Evolutionary conservation across 164 flowering plant species (phyloP).

Genomic region (Sedum album): DNA sequence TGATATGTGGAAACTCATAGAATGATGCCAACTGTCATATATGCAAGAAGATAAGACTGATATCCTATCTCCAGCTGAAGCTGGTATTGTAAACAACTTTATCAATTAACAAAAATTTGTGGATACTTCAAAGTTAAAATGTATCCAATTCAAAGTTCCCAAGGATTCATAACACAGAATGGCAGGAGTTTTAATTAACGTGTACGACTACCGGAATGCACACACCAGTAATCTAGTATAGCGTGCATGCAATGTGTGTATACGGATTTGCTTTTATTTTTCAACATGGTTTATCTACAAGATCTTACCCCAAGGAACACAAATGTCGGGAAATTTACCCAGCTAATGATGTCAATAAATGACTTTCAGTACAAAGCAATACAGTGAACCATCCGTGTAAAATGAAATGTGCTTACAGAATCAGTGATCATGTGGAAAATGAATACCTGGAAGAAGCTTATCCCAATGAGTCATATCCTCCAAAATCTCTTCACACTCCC

Average conservation of each 20-base stretch:
- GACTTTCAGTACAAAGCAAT: background rate
- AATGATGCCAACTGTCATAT: too few species aligned
- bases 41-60: too few species aligned
- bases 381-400: background rate
- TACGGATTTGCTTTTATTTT: background rate
- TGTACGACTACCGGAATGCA: background rate
- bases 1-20: too few species aligned
- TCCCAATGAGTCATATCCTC: constrained; percentile 93
- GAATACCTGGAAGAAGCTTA: constrained; percentile 85
- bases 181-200: background rate
- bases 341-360: background rate
- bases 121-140: background rate
- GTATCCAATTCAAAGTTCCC: background rate
- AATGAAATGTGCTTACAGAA: background rate
- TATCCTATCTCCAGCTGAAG: background rate
- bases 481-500: constrained; percentile 64
- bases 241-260: background rate
- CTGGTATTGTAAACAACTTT: background rate
- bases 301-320: background rate
- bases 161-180: background rate
- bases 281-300: too few species aligned
- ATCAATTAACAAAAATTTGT: too few species aligned
- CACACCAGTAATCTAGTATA: background rate
- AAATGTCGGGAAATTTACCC: background rate
- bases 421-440: background rate